Base-by-base conservation (phyloP, 176 grass and related monocot genomes). In the Rhipidocladum racemiflorum region DNA sequence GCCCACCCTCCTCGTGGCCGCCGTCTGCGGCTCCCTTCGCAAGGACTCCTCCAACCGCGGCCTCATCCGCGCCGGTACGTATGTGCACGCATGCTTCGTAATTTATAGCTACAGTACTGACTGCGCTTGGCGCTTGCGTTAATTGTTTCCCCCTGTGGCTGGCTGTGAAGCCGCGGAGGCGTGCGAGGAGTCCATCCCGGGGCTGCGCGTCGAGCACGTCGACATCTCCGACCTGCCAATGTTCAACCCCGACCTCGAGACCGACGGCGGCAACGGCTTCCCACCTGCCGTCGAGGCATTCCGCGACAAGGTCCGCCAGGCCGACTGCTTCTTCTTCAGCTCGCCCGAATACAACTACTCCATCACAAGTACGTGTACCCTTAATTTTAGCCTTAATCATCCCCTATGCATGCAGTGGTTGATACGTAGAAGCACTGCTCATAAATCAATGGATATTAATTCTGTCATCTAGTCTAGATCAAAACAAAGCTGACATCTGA, bases 321-420 rank as follows among this genome's bases (percentile, higher is more conserved):
- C 91, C 14, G 91, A 94, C 81, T 82, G 86, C 85, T 74, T 94
- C 82, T 87, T 97, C 30, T 97, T 97, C 75, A 87, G 87, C 44
- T 87, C 94, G 8, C 89, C 91, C 0, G 94, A 97, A 81, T 84
- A 94, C 89, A 97, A 97, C 66, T 94, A 92, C 84, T 97, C 94
- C 61, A 75, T 97, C 60, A 48, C 89, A 7, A 88, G 91, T 94
- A 79, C 23, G 21, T 24, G 15, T 18, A 21, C 15, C 39, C 64
- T n/a, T 43, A 18, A 30, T 49, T n/a, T 20, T 0, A 24, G 1
- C 1, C 5, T 54, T 30, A 34, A 34, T 34, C 4, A 34, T 34
- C 1, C 32, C 32, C 2, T 0, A 34, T 34, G 32, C 0, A 34
- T 34, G 32, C 32, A 34, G 32, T 34, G 32, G 32, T 34, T 34